Evolutionary conservation across 2,329 filamentous ascomycete genomes (phyloP), one percentile per base, ranked within the genome.

Genomic region (Lasiodiplodia hormozganensis): DNA sequence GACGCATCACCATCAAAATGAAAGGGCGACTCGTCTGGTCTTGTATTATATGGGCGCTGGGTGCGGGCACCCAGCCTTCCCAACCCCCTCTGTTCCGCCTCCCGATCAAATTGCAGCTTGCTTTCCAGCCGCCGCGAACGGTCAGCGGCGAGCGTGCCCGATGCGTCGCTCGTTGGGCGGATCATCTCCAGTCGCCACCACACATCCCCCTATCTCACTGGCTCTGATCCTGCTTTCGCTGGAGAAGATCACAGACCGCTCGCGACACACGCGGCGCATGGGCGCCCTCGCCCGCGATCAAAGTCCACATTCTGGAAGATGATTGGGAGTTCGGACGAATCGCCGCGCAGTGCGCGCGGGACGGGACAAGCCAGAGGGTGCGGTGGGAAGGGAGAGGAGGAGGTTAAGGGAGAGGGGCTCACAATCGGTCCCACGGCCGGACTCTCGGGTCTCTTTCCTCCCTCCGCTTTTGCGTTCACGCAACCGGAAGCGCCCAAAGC

Each of bases 1-100:
- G 47, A 36, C 60, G 60, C 60, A 64, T 64, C 60, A 3, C 47
- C 60, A 38, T 64, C 60, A 51, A 38, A 64, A 51, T 62, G 58
- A 52, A 47, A 64, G 43, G 60, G 60, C 47, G 43, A 64, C 43
- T 52, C 47, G 60, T 38, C 43, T 64, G 47, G 52, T n/a, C 28
- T 52, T 52, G 16, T 64, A 64, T 52, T 64, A 38, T 38, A 52
- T 64, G 60, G 25, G 60, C 31, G 18, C 25, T 31, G 43, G 47
- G 40, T 16, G 51, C 12, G 25, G 60, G 56, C 38, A 38, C 56
- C 56, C 36, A 60, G 36, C 21, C 40, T 49, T 51, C 25, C 43
- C 43, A 31, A 18, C n/a, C 36, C 31, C 28, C n/a, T 16, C 52
- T 34, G 23, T 56, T 56, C 52, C 52, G 28, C 31, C 28, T 18